phyloP scores from a whole-genome alignment of 2,329 filamentous ascomycete genomes.

The Pleomassaria siparia region DNA sequence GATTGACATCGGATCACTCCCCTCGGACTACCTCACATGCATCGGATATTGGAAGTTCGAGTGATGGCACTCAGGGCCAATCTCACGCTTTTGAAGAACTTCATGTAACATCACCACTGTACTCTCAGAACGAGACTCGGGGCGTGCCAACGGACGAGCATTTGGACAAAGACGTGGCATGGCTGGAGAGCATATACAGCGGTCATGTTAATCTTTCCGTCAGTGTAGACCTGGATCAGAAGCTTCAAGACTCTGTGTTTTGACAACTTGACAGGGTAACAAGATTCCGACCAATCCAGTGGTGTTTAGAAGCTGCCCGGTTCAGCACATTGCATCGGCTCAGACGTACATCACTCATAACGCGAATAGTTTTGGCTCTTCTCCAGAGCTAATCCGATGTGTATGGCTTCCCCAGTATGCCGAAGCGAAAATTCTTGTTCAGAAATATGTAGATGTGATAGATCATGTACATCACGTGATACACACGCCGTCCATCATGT shows the following conservation, averaged over 20 bases:
- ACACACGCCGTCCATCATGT: conserved; percentile 31
- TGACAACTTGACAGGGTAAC: background rate
- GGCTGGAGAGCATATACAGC: conserved; percentile 17
- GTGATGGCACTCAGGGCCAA: too few relatives aligned
- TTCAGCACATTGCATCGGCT: conserved; percentile 6
- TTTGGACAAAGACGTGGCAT: conserved; percentile 16
- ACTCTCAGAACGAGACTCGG: too few relatives aligned
- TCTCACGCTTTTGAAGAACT: too few relatives aligned
- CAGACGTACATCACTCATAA: conserved; percentile 1
- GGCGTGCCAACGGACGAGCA: background rate
- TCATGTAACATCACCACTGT: too few relatives aligned
- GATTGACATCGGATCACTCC: background rate
- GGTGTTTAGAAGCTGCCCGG: conserved; percentile 11
- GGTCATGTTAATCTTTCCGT: conserved; percentile 8
- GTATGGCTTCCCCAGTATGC: conserved; percentile 39
- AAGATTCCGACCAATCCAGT: conserved; percentile 6
- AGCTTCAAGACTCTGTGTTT: too few relatives aligned
- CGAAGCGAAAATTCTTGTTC: conserved; percentile 35
- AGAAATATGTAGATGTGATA: conserved; percentile 37
- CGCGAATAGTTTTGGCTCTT: background rate
- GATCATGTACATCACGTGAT: conserved; percentile 41
- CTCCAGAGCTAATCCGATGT: conserved; percentile 16
- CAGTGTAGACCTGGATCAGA: conserved; percentile 3
- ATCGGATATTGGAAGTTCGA: too few relatives aligned
- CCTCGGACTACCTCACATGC: too few relatives aligned